Evolutionary conservation across 257 asterid genomes (phyloP).

Genomic region (Ilex asprella): DNA sequence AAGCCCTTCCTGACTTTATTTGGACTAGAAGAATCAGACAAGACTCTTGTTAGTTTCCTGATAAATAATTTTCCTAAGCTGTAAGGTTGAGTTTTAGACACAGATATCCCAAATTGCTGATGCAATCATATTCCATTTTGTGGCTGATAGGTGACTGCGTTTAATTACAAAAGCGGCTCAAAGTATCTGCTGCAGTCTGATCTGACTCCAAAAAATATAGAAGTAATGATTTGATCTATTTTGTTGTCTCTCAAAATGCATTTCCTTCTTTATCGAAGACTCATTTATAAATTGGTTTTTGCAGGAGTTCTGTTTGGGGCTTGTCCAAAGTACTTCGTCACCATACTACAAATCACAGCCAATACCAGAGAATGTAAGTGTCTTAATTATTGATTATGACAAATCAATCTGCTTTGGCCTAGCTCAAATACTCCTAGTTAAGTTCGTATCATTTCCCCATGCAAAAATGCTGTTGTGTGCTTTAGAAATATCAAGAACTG

Average conservation of each 20-base stretch:
- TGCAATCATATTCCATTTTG: neutral
- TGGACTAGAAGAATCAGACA: constrained; percentile 76
- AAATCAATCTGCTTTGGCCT: neutral
- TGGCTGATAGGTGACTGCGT: constrained; percentile 53
- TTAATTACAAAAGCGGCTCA: constrained; percentile 51
- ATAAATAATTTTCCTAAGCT: neutral
- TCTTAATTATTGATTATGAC: neutral
- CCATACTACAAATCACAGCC: constrained; percentile 86
- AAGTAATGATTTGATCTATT: constrained; percentile 32
- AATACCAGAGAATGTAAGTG: constrained; percentile 72
- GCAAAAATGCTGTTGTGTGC: neutral
- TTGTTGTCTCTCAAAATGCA: neutral
- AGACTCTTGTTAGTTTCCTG: constrained; percentile 38
- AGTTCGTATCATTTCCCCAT: too few species aligned
- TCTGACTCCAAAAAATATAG: constrained; percentile 51
- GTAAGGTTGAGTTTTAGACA: neutral
- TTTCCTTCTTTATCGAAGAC: neutral
- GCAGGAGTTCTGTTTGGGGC: constrained; percentile 69
- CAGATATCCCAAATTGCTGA: neutral
- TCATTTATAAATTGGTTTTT: constrained; percentile 17
- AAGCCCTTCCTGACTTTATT: constrained; percentile 88
- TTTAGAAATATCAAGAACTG: neutral
- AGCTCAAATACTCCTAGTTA: too few species aligned
- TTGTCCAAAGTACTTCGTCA: constrained; percentile 40
- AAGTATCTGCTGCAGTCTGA: constrained; percentile 67